A percentile compares a stretch with the other conserved stretches of the same genome.
These are phyloP conservation scores for Hypoxylon sp. DNA, from an alignment of 2,329 filamentous ascomycete species.

Conservation along the genomic window DNA sequence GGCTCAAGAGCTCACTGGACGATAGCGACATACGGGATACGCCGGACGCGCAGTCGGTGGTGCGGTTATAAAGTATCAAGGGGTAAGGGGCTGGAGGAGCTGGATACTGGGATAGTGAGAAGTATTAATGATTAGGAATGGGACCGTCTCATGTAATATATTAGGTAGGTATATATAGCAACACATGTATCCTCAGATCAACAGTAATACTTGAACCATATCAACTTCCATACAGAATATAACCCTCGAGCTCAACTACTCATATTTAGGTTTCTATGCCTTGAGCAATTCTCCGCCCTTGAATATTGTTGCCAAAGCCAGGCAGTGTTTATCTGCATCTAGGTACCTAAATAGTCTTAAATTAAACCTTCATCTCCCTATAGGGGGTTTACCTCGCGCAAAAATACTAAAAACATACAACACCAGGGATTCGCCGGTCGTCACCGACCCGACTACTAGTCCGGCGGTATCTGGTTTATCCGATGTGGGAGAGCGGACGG, in stretches of 20 bases:
- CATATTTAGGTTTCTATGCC: too few relatives aligned
- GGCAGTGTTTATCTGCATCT: too few relatives aligned
- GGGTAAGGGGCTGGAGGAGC: too few relatives aligned
- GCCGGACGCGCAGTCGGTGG: conserved; percentile 43
- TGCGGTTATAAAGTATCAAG: conserved; percentile 41
- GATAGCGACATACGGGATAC: conserved; percentile 33
- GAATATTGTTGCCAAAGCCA: too few relatives aligned
- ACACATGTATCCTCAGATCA: neutral
- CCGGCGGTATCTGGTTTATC: conserved; percentile 1
- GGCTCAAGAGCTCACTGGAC: conserved; percentile 44
- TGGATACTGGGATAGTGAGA: too few relatives aligned
- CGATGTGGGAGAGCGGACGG: neutral
- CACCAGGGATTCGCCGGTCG: neutral
- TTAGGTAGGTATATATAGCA: neutral
- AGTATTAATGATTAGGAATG: too few relatives aligned
- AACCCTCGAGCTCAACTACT: too few relatives aligned
- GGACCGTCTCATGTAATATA: too few relatives aligned
- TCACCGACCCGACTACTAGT: neutral
- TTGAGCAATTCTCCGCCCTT: too few relatives aligned
- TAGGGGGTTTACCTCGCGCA: neutral
- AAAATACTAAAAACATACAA: neutral
- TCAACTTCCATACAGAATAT: too few relatives aligned
- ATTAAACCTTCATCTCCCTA: too few relatives aligned
- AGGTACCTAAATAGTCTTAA: too few relatives aligned
- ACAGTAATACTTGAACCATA: neutral